Evolutionary conservation across 345 rosid species (phyloP).

Genomic region (Populus alba): DNA sequence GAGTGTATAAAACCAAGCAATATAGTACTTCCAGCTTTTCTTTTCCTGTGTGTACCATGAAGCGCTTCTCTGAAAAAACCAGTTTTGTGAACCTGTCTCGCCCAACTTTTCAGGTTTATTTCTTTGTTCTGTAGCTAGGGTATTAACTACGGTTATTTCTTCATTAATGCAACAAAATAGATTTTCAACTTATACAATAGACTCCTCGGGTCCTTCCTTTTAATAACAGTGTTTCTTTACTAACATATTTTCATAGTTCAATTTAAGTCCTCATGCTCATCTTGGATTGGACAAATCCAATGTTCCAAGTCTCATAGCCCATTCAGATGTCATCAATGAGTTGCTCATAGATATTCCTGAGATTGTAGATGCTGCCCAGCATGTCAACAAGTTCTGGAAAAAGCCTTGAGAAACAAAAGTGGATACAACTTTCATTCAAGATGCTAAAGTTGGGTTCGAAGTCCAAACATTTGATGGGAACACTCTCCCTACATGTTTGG

Average conservation of each 20-base stretch:
- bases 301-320: conserved; percentile 47
- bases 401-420: conserved; percentile 26
- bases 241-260: conserved; percentile 49
- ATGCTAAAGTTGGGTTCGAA: conserved; percentile 43
- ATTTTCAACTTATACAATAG: neutral
- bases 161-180: neutral
- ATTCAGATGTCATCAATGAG: conserved; percentile 53
- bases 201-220: neutral
- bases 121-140: too few relatives aligned
- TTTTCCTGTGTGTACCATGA: too few relatives aligned
- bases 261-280: conserved; percentile 75
- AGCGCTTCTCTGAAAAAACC: too few relatives aligned
- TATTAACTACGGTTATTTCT: too few relatives aligned
- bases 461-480: conserved; percentile 72
- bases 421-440: conserved; percentile 13
- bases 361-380: conserved; percentile 56
- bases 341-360: conserved; percentile 70
- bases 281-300: conserved; percentile 78
- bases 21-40: too few relatives aligned
- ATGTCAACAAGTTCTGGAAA: conserved; percentile 56
- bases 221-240: too few relatives aligned
- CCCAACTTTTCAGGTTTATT: too few relatives aligned
- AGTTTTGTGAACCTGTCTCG: too few relatives aligned
- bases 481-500: conserved; percentile 64
- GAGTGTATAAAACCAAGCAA: too few relatives aligned